These are phyloP conservation scores for Aspergillus pseudoglaucus DNA, from an alignment of 2,329 filamentous ascomycete species.

Conservation along the genomic window DNA sequence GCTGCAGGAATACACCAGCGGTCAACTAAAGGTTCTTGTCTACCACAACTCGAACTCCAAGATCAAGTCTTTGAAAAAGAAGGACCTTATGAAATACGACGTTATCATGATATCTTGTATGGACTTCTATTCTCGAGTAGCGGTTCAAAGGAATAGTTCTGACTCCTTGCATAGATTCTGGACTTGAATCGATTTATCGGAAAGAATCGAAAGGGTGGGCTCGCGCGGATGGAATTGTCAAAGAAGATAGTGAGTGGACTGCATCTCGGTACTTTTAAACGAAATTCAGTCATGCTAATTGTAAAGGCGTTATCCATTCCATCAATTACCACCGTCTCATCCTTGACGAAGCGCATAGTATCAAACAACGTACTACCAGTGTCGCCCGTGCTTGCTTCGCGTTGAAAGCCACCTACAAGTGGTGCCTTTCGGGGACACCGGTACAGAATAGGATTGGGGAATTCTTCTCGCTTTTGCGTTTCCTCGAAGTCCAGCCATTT, in stretches of 20 bases:
- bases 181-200: slow-evolving; percentile 82
- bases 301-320: slow-evolving; percentile 66
- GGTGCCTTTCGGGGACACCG: slow-evolving; percentile 92
- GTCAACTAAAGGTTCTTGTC: slow-evolving; percentile 81
- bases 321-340: slow-evolving; percentile 87
- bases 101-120: slow-evolving; percentile 98
- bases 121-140: slow-evolving; percentile 6
- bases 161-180: slow-evolving; percentile 36
- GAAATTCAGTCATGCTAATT: slow-evolving; percentile 3
- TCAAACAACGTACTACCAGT: slow-evolving; percentile 77
- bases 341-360: slow-evolving; percentile 90
- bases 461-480: slow-evolving; percentile 89
- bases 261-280: not conserved
- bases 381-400: slow-evolving; percentile 95
- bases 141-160: slow-evolving; percentile 2
- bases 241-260: slow-evolving; percentile 55
- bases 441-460: slow-evolving; percentile 96
- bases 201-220: slow-evolving; percentile 89
- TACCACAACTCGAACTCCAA: slow-evolving; percentile 83
- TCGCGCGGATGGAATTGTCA: slow-evolving; percentile 71
- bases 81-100: slow-evolving; percentile 73
- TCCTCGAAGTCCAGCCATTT: slow-evolving; percentile 82
- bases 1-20: slow-evolving; percentile 62
- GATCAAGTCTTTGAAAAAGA: slow-evolving; percentile 66
- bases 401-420: slow-evolving; percentile 79